Evolutionary conservation across 495 filamentous ascomycete species (phyloP).

Genomic region (Aspergillus steynii): DNA sequence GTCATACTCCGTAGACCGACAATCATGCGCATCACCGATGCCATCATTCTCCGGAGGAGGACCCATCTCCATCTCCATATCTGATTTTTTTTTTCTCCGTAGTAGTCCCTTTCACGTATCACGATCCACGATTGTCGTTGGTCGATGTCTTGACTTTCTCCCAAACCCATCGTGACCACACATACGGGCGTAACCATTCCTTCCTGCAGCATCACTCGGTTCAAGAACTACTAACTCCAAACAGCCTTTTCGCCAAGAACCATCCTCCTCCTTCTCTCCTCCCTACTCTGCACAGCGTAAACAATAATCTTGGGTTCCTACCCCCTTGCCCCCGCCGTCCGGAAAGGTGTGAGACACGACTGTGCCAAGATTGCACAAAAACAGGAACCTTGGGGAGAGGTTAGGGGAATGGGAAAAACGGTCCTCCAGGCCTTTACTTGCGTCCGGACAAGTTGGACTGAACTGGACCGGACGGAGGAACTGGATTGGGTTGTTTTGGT

Average conservation of each 20-base stretch:
- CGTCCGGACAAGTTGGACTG: no score
- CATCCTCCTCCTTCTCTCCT: slow-evolving; percentile 4
- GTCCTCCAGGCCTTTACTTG: no score
- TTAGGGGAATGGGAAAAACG: no score
- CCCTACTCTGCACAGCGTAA: not conserved
- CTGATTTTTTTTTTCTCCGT: no score
- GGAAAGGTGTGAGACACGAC: not conserved
- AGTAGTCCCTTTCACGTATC: no score
- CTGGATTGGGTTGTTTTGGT: not conserved
- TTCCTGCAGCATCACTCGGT: no score
- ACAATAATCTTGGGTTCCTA: not conserved
- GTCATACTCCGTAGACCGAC: not conserved
- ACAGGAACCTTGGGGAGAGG: not conserved
- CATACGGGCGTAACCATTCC: no score
- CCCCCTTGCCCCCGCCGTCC: not conserved
- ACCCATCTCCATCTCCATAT: no score
- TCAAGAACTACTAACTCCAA: not conserved
- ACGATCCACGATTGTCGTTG: no score
- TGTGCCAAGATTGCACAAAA: not conserved
- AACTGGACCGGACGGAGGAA: no score
- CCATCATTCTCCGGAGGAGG: not conserved
- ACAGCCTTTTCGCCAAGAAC: slow-evolving; percentile 7
- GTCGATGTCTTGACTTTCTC: no score
- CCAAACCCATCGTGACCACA: no score
- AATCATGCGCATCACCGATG: not conserved